A percentile compares a stretch with the other conserved stretches of the same genome.
phyloP scores from a whole-genome alignment of 805 yeast species.

The Metschnikowia picachoensis region DNA sequence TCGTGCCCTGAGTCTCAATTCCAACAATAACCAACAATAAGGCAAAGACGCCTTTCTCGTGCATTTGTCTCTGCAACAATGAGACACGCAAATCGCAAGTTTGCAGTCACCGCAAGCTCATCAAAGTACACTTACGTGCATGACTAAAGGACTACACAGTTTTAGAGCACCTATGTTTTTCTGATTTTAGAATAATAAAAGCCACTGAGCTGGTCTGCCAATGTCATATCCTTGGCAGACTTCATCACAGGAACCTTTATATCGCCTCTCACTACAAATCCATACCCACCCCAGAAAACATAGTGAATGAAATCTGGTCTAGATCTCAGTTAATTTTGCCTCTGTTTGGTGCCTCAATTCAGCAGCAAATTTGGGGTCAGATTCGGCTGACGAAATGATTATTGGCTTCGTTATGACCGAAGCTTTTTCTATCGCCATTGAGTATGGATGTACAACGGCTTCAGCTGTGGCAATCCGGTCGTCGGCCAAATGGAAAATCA shows the following conservation, averaged over 20 bases:
- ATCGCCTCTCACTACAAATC: constrained; percentile 81
- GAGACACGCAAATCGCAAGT: too few species aligned
- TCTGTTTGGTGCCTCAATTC: constrained; percentile 65
- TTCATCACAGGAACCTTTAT: constrained; percentile 44
- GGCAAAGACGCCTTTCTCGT: too few species aligned
- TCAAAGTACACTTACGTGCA: too few species aligned
- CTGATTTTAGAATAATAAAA: constrained; percentile 4
- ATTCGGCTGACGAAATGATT: constrained; percentile 70
- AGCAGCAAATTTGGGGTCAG: constrained; percentile 57
- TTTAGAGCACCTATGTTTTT: too few species aligned
- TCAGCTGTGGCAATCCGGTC: constrained; percentile 51
- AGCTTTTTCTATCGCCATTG: constrained; percentile 64
- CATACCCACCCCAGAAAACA: constrained; percentile 70
- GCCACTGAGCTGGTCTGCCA: constrained; percentile 40
- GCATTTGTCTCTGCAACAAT: too few species aligned
- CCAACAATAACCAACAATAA: too few species aligned
- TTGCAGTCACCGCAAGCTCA: too few species aligned
- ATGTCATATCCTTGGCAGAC: constrained; percentile 66
- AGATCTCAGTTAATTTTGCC: constrained; percentile 45
- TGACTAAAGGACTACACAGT: too few species aligned
- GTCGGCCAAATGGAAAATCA: constrained; percentile 46
- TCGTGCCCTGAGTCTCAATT: too few species aligned
- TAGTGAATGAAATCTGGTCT: constrained; percentile 55
- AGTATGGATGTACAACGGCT: constrained; percentile 86
- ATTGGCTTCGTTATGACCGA: constrained; percentile 59